phyloP scores from a whole-genome alignment of 1,284 basidiomycete species.

The Psilocybe mexicana region DNA sequence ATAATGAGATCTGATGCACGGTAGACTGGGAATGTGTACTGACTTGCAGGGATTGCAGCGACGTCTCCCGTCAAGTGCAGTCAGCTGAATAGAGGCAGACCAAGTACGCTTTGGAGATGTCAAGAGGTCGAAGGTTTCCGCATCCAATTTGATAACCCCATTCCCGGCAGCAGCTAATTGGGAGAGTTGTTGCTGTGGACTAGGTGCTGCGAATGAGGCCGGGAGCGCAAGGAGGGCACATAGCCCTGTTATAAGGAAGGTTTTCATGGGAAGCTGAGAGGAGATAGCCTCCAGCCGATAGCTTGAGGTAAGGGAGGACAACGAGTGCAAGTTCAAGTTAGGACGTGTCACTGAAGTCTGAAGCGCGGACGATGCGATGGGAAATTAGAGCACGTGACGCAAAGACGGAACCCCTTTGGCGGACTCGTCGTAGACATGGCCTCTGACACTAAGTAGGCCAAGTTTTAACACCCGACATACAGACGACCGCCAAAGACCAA shows the following conservation, averaged over 20 bases:
- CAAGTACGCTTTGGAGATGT: conserved; percentile 77
- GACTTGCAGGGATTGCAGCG: conserved; percentile 83
- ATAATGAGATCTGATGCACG: not conserved
- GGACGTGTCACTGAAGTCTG: conserved; percentile 13
- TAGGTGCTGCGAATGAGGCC: conserved; percentile 42
- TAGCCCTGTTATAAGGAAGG: conserved; percentile 30
- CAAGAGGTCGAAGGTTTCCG: conserved; percentile 74
- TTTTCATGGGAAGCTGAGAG: conserved; percentile 21
- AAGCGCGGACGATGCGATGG: not conserved
- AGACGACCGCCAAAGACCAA: not conserved
- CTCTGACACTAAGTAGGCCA: not conserved
- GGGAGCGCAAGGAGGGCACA: conserved; percentile 50
- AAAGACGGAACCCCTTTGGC: not conserved
- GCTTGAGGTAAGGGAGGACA: conserved; percentile 18
- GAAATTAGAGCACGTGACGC: not conserved
- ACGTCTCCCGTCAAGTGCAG: conserved; percentile 77
- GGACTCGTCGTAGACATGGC: not conserved
- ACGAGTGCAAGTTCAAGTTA: not conserved
- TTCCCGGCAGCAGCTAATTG: conserved; percentile 68
- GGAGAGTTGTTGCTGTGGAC: conserved; percentile 52
- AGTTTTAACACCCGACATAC: not conserved
- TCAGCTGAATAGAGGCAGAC: conserved; percentile 82
- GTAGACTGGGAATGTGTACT: conserved; percentile 3
- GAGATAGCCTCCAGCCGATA: not conserved
- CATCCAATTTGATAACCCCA: conserved; percentile 81